Base-by-base conservation (phyloP, 106 monocot species). In the Dendrobium huoshanense region DNA sequence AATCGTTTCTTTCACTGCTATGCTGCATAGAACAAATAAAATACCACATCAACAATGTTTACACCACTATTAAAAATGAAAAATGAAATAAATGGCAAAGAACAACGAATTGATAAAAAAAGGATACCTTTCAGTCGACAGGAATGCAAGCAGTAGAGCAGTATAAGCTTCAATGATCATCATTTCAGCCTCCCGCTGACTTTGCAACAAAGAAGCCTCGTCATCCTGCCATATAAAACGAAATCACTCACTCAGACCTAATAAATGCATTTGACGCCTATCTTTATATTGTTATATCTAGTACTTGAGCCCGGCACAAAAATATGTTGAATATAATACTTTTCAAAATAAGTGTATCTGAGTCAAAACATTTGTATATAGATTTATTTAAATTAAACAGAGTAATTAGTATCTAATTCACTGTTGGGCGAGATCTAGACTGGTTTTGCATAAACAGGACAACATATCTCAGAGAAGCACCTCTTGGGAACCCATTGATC, bases 161-260 rank as follows among this genome's bases (percentile, higher is more conserved):
- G 95, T 75, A 85, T 99, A 99, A 49, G 99, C 99, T 86, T 93
- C 90, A 73, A 99, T 81, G 41, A 99, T 99, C 99, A 99, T 99
- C 91, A 93, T 99, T 86, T 99, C 95, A 83, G 99, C 99, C 78
- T 99, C 99, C 55, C 79, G 85, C 80, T 91, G 88, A 68, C 93
- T 93, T 93, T 95, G 91, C 82, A 95, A 59, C 55, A 99, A 82
- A 49, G 83, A 85, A 68, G 86, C 87, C 79, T 95, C 97, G 78
- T 90, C 91, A 82, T 93, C 92, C 99, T 99, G 80, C 37, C 37
- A 37, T 0, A 37, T 0, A 37, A 37, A 37, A 78, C 56, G 17
- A 80, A 48, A 22, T n/a, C 11, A 76, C 51, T 24, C 55, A 22
- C 24, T 17, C 1, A 25, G 1, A 49, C 40, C 41, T 61, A 77